phyloP scores from a whole-genome alignment of 306 rosid species.

The Bauhinia variegata region DNA sequence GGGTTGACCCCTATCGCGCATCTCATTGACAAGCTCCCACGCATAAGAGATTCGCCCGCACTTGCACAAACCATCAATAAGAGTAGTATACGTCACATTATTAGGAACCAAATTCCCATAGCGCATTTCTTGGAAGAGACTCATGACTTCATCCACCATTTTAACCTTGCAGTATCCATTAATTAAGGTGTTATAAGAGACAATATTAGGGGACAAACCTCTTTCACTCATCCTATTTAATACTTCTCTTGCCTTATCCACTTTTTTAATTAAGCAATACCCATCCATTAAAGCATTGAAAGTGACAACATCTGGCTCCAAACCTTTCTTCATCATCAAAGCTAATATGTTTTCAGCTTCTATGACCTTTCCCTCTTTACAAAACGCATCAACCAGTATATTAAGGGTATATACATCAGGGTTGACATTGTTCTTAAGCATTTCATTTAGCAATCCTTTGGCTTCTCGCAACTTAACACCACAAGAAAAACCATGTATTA shows the following conservation, averaged over 20 bases:
- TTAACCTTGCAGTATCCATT: conserved; percentile 4
- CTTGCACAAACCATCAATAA: too few species aligned
- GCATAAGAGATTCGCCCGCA: too few species aligned
- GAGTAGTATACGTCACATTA: too few species aligned
- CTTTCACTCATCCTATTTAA: background rate
- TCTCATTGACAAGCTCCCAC: background rate
- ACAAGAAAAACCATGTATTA: conserved; percentile 17
- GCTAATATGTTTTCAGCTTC: background rate
- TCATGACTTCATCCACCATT: conserved; percentile 7
- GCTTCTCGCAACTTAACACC: conserved; percentile 34
- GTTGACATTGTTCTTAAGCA: background rate
- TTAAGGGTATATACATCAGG: conserved; percentile 18
- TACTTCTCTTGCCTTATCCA: background rate
- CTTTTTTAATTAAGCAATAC: conserved; percentile 10
- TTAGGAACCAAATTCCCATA: background rate
- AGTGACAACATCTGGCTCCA: conserved; percentile 4
- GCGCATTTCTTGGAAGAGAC: background rate
- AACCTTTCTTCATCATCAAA: background rate
- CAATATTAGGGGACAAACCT: background rate
- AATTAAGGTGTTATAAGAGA: background rate
- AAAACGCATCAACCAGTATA: conserved; percentile 12
- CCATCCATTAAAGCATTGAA: conserved; percentile 26
- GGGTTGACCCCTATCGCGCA: background rate
- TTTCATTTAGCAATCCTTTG: conserved; percentile 8
- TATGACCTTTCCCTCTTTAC: conserved; percentile 10